Base-by-base conservation (phyloP, 306 rosid genomes). In the Potentilla sterilis region DNA sequence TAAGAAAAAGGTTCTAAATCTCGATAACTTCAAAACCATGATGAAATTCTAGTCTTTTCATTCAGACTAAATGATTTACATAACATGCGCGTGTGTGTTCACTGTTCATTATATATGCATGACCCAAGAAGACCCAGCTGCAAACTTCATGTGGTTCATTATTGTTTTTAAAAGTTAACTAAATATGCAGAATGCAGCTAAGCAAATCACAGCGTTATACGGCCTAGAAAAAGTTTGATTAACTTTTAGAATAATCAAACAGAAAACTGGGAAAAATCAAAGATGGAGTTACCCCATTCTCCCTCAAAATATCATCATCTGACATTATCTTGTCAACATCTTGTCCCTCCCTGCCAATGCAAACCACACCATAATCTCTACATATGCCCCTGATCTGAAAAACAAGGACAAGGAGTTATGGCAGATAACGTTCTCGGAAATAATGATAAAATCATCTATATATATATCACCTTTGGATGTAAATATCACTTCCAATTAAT, bases 301-400 rank as follows among this genome's bases (percentile, higher is more conserved):
- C 85, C 13, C 70, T 49, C 81, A 87, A 71, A 72, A 80, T 82
- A 48, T 78, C 75, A 21, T 87, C 79, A 41, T 81, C 68, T 19
- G 85, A 82, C 46, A 85, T 62, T 40, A 73, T 80, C 75, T 86
- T 84, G 74, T 74, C 88, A 46, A 85, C 72, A 75, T 87, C 91
- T 82, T 89, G 91, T 77, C 90, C 94, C 69, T 89, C 94, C 75
- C 91, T 78, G 22, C 82, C 67, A 62, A 89, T 82, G 81, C 88
- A 87, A 72, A 85, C 85, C 19, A 87, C 73, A 35, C 94, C 94
- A 66, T 67, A 84, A 67, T 89, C 88, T 71, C 85, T 62, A 67
- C 90, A 82, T 81, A 89, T 82, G 70, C 65, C 59, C 76, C 76
- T 72, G 49, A 85, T 81, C 91, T 89, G 79, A 44, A 49, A 38